Conservation (phyloP, 768 basidiomycete genomes). For the Lentinula guzmanii region DNA sequence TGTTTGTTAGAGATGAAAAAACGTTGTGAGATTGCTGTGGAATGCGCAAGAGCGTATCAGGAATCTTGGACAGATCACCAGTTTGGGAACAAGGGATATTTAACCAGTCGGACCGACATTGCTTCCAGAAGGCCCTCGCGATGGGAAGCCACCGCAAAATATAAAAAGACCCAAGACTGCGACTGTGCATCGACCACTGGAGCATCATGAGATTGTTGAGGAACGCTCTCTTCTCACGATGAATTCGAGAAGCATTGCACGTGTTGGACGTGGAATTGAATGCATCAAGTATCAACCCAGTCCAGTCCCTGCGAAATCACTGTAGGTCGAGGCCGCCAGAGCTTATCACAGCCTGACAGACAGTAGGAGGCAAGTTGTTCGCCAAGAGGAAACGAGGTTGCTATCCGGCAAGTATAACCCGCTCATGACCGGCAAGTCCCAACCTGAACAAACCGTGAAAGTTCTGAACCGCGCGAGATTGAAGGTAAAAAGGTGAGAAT, state of each 20-base stretch:
- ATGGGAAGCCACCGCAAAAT: neutral
- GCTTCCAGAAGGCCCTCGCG: neutral
- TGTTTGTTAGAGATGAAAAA: too few relatives aligned
- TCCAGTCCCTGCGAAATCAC: too few relatives aligned
- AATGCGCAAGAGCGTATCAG: neutral
- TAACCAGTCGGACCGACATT: neutral
- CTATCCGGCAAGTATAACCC: neutral
- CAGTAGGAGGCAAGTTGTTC: neutral
- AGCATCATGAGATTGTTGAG: neutral
- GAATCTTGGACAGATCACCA: neutral
- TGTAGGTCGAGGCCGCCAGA: neutral
- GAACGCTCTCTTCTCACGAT: neutral
- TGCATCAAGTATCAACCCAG: too few relatives aligned
- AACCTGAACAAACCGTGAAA: neutral
- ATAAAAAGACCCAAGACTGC: neutral
- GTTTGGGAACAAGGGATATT: neutral
- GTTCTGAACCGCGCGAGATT: neutral
- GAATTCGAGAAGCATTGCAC: neutral
- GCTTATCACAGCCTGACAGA: neutral
- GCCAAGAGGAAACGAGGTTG: neutral
- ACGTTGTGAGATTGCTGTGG: too few relatives aligned
- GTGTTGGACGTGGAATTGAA: neutral
- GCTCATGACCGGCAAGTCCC: too few relatives aligned
- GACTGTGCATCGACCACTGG: neutral
- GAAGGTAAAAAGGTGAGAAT: neutral